Base-by-base conservation (phyloP, 306 rosid species). In the Castanopsis chinensis region DNA sequence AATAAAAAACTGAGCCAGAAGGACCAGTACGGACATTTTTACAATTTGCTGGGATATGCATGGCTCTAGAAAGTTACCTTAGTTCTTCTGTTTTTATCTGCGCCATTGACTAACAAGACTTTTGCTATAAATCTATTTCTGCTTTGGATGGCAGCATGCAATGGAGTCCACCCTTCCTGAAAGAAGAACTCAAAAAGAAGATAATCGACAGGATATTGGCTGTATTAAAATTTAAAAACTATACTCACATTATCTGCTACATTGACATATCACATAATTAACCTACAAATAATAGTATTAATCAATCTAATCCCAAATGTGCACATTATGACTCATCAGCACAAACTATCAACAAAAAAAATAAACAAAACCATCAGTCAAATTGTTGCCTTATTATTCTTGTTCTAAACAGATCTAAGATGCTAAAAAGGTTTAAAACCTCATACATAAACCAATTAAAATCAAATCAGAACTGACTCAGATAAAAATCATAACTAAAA, bases 91-190 rank as follows among this genome's bases (percentile, higher is more conserved):
- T 72, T 83, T 85, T 85, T 88, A 82, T 95, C 98, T 5, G 96
- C 98, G 15, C 99, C 97, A 61, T 90, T 90, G 65, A 88, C 89
- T 81, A 92, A 84, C 90, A 95, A 86, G 75, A 92, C 84, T 81
- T 95, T 95, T 41, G 84, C 94, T 67, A 95, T 88, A 80, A 89
- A 90, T 89, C 95, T 89, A 59, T 91, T 91, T 84, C 99, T 86
- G 83, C 95, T 86, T 81, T 95, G 99, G 56, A 92, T 86, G 57
- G 99, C 96, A 78, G 91, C 37, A 43, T 91, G 99, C n/a, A 95
- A 91, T 7, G 99, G 93, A 45, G 98, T 92, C 99, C 98, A 95
- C 55, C 95, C 99, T 45, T 89, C 97, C 99, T 95, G 91, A 63
- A 80, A 82, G 52, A 59, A 64, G 37, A 20, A 19, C 49, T 65